Evolutionary conservation across 1,284 basidiomycete genomes (phyloP), one percentile per base, ranked within the genome.

Genomic region (Meira miltonrushii): DNA sequence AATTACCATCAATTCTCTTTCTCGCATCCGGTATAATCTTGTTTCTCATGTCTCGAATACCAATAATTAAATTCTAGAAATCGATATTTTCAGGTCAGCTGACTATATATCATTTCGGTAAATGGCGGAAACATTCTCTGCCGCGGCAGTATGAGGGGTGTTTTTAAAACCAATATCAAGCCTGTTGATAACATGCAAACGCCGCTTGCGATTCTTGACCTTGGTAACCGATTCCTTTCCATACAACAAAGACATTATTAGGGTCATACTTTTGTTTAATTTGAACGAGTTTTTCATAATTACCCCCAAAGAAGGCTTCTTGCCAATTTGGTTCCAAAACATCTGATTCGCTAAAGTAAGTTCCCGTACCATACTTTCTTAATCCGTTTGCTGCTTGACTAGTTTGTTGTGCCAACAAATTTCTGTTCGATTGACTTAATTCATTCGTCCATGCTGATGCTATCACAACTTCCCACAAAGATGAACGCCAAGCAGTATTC

Each of bases 241-340:
- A 62, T 1, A 62, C 60, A 17, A 62, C 47, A 46, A 62, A 62
- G 40, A 44, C 33, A 39, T 44, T 54, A 17, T 62, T 28, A 28
- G 60, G 60, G 38, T 62, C 60, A 38, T 54, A 58, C 52, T 61
- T 61, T 39, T 54, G 19, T 51, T 62, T 62, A 56, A 62, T 59
- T 13, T 23, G 9, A 21, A 60, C 33, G 13, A 60, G 37, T 28
- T 39, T 25, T 10, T 12, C 17, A 37, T 62, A 62, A 43, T 62
- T 62, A 40, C 7, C 17, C 7, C 60, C 60, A 41, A 47, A 62
- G 60, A 62, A 62, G 10, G 60, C 60, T 15, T 15, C 33, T 49
- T 62, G 48, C 60, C 58, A 62, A 46, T 62, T 52, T 40, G 23
- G 19, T 44, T 62, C 60, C 7, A 28, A 19, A 4, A 55, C 39